Evolutionary conservation across 768 basidiomycete genomes (phyloP), one percentile per base, ranked within the genome.

Genomic region (Tylopilus vinaceipallidus): DNA sequence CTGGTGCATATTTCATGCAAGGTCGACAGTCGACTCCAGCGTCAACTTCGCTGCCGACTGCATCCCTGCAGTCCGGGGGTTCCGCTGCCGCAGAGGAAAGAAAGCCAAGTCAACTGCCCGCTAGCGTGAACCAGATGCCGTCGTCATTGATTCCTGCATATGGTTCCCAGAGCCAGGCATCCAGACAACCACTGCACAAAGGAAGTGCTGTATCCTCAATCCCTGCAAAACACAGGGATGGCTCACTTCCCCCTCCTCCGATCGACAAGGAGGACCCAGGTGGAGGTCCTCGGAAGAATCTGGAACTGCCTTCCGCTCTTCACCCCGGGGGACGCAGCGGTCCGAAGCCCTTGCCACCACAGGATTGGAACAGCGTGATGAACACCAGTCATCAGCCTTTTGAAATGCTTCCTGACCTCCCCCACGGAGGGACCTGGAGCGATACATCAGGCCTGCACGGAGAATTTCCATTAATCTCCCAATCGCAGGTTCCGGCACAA

Each of bases 181-280:
- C 64, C n/a, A 58, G 26, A 17, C 53, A 46, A 37, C 10, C 14
- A 5, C 34, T 49, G 27, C 26, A 44, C 24, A 52, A 47, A 23
- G 40, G 50, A 23, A 50, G 58, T 27, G 42, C 55, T 36, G 34
- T 17, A 22, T 41, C 41, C 12, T 35, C 27, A 30, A 38, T 41
- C 24, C 32, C 23, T 37, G 29, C 49, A 2, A 63, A 57, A 39
- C 57, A 59, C 11, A 54, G 61, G 26, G 56, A 70, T 19, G 65
- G 70, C 32, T 54, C 69, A 7, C 64, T 78, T 11, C 77, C 79
- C 12, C 72, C 77, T 16, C 59, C 75, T 20, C 75, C 74, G 0
- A 67, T 66, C 12, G 58, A n/a, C n/a, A n/a, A 66, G 4, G 24
- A 51, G 17, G 56, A 42, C 39, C 4, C 26, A 66, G 50, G 64